These are phyloP conservation scores for Lactifluus volemus DNA, from an alignment of 768 basidiomycete genomes.

Conservation along the genomic window DNA sequence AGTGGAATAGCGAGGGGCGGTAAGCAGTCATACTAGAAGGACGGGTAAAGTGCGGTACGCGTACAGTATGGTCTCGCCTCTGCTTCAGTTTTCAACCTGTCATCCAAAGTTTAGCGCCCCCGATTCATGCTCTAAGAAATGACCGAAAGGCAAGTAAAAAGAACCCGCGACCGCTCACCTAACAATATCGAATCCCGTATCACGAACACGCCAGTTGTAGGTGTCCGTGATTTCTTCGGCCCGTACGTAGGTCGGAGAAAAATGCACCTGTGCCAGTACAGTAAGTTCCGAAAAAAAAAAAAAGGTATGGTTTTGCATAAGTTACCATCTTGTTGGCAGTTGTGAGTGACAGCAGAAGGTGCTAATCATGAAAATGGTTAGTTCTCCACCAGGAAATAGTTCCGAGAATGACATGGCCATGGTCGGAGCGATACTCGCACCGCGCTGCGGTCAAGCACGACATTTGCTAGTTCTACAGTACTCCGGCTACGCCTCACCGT, in stretches of 20 bases:
- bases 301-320: background rate
- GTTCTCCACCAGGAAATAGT: background rate
- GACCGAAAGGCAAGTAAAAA: background rate
- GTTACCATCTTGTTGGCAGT: background rate
- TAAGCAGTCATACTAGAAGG: too few species aligned
- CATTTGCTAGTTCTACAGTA: background rate
- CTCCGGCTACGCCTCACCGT: constrained; percentile 3
- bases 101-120: background rate
- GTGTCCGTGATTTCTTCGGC: too few species aligned
- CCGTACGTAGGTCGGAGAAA: background rate
- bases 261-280: too few species aligned
- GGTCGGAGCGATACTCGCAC: background rate
- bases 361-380: background rate
- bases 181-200: background rate
- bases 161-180: background rate
- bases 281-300: background rate
- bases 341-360: background rate
- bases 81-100: background rate
- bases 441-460: background rate
- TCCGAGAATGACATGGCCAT: background rate
- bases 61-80: background rate
- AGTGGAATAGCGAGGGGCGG: too few species aligned
- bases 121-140: background rate
- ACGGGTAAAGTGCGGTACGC: background rate
- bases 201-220: too few species aligned